Conservation (phyloP, 2,329 filamentous ascomycete genomes). For the Chaetomium strumarium region DNA sequence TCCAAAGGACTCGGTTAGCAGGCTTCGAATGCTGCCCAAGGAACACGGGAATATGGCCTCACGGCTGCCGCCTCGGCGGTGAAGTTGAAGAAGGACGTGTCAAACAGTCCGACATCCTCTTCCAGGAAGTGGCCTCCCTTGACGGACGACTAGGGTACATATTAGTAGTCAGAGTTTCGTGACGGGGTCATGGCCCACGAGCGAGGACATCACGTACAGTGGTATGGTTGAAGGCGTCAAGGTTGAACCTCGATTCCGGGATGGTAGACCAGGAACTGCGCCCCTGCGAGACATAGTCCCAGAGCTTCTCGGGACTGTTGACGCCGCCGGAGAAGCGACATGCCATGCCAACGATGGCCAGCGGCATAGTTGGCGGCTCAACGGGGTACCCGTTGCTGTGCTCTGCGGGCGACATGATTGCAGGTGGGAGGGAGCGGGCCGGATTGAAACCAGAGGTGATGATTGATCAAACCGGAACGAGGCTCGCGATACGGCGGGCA, state of each 20-base stretch:
- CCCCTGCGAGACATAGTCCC: constrained; percentile 25
- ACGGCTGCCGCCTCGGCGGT: constrained; percentile 26
- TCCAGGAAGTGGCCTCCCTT: constrained; percentile 31
- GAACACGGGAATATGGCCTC: constrained; percentile 4
- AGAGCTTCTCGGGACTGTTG: constrained; percentile 30
- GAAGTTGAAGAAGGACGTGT: constrained; percentile 31
- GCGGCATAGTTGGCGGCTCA: constrained; percentile 24
- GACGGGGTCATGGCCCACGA: no score
- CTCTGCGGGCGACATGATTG: no score
- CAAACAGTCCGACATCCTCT: constrained; percentile 23
- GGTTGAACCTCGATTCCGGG: constrained; percentile 31
- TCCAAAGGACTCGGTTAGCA: not conserved
- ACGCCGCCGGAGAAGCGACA: constrained; percentile 35
- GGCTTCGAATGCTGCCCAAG: not conserved
- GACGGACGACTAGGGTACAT: constrained; percentile 27
- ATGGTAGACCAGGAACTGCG: constrained; percentile 22
- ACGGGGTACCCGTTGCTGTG: no score
- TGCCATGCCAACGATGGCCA: constrained; percentile 36
- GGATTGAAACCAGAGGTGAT: no score
- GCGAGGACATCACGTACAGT: not conserved
- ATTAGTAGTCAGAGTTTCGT: not conserved
- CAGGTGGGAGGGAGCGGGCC: no score
- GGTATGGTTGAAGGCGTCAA: constrained; percentile 29
- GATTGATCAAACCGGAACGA: no score
- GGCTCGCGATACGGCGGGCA: no score